Conservation (phyloP, 2,329 filamentous ascomycete genomes). For the Rosellinia necatrix region DNA sequence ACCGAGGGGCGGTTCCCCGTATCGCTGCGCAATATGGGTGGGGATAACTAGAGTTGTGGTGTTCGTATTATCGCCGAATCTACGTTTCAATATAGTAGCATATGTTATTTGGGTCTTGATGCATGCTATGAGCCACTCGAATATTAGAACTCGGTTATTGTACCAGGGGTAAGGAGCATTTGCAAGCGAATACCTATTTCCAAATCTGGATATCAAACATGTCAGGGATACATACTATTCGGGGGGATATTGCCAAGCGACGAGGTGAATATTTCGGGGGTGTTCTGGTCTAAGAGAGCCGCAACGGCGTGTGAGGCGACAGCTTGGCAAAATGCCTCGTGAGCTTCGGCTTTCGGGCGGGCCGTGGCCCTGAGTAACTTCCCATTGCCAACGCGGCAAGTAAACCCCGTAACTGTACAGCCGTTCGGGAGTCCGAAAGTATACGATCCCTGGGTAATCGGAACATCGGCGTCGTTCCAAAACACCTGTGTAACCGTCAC, state of each 20-base stretch:
- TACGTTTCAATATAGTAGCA: conserved; percentile 33
- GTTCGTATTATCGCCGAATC: conserved; percentile 27
- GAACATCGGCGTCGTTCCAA: conserved; percentile 32
- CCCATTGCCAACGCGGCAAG: conserved; percentile 32
- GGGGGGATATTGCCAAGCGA: conserved; percentile 36
- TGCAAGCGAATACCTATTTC: too few species aligned
- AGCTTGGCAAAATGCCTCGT: conserved; percentile 20
- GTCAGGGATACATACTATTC: conserved; percentile 11
- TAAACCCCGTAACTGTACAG: conserved; percentile 37
- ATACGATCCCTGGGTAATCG: conserved; percentile 35
- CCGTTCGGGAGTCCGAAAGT: conserved; percentile 36
- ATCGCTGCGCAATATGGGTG: conserved; percentile 35
- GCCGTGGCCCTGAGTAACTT: conserved; percentile 31
- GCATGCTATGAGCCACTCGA: conserved; percentile 10
- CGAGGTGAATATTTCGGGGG: conserved; percentile 36
- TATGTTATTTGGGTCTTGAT: conserved; percentile 36
- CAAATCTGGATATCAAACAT: background rate
- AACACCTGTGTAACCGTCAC: conserved; percentile 35
- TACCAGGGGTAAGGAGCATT: too few species aligned
- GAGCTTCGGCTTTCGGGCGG: conserved; percentile 33
- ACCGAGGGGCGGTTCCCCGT: conserved; percentile 29
- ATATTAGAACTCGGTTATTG: background rate
- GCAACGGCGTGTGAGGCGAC: conserved; percentile 5
- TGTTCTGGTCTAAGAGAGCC: conserved; percentile 36
- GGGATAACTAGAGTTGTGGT: conserved; percentile 34